Percentiles rank a stretch among this genome's conserved stretches.
Evolutionary conservation across 1,139 yeast genomes (phyloP).

Genomic region (Protomyces lactucae-debilis): DNA sequence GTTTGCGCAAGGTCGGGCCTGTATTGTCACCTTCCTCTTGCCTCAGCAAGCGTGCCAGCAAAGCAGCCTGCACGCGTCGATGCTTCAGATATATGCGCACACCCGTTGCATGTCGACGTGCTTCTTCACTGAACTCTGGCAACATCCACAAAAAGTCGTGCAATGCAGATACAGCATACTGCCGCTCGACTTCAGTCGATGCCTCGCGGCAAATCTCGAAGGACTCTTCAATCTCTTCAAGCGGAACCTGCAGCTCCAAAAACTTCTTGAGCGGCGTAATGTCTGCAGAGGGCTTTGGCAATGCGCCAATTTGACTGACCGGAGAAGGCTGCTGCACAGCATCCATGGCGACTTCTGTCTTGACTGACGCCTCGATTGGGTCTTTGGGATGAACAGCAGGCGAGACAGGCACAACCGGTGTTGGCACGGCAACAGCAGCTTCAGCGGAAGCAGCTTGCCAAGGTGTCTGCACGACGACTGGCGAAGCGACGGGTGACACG

Average conservation of each 20-base stretch:
- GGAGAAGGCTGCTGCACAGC: too few species aligned
- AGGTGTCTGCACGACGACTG: too few species aligned
- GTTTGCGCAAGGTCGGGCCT: not conserved
- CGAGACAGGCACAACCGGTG: too few species aligned
- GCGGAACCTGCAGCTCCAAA: not conserved
- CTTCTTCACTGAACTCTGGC: not conserved
- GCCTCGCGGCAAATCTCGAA: not conserved
- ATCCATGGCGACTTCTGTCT: too few species aligned
- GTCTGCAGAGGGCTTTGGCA: not conserved
- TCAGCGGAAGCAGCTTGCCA: too few species aligned
- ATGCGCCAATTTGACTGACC: too few species aligned
- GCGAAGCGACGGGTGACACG: too few species aligned
- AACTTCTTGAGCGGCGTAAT: not conserved
- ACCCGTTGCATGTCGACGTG: not conserved
- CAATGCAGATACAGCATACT: not conserved
- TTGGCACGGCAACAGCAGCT: too few species aligned
- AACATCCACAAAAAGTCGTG: not conserved
- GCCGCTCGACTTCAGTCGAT: not conserved
- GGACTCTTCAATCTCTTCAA: not conserved
- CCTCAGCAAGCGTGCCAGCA: not conserved
- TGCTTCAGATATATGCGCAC: not conserved
- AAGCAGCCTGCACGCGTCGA: not conserved
- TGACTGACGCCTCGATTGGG: too few species aligned
- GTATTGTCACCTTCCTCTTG: not conserved
- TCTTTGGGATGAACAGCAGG: too few species aligned